Conservation (phyloP, 805 yeast genomes). For the Candida ovalis region DNA sequence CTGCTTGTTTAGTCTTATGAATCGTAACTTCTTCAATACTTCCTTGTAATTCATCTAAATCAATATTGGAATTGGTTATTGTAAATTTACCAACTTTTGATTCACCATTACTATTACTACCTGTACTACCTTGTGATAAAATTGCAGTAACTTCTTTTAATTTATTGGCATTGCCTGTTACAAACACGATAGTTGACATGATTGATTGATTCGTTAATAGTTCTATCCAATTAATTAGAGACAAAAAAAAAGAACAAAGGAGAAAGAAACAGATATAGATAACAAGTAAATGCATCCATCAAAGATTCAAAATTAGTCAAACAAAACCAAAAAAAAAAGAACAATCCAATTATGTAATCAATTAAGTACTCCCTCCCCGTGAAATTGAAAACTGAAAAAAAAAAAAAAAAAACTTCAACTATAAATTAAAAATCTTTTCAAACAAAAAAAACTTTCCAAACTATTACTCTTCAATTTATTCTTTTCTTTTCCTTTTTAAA, state of each 20-base stretch:
- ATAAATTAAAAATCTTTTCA: not conserved
- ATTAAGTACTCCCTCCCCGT: not conserved
- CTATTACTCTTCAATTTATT: not conserved
- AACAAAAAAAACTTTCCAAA: not conserved
- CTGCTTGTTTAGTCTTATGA: constrained; percentile 76
- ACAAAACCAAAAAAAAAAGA: too few relatives aligned
- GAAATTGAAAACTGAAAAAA: not conserved
- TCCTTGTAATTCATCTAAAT: constrained; percentile 90
- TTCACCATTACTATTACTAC: constrained; percentile 21
- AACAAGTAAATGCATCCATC: too few relatives aligned
- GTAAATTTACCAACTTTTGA: constrained; percentile 43
- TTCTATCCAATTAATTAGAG: not conserved
- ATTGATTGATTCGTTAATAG: not conserved
- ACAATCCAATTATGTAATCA: not conserved
- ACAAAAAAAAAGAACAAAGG: not conserved
- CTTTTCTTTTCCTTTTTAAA: constrained; percentile 5
- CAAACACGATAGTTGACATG: constrained; percentile 32
- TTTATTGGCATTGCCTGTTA: constrained; percentile 83
- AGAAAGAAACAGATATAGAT: not conserved
- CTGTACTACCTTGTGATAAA: constrained; percentile 40
- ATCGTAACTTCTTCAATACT: constrained; percentile 74
- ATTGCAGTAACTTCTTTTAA: constrained; percentile 80
- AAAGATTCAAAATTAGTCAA: too few relatives aligned
- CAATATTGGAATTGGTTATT: constrained; percentile 64
- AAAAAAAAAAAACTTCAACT: too few relatives aligned